Base-by-base conservation (phyloP, 495 filamentous ascomycete species). In the Aspergillus coremiiformis region DNA sequence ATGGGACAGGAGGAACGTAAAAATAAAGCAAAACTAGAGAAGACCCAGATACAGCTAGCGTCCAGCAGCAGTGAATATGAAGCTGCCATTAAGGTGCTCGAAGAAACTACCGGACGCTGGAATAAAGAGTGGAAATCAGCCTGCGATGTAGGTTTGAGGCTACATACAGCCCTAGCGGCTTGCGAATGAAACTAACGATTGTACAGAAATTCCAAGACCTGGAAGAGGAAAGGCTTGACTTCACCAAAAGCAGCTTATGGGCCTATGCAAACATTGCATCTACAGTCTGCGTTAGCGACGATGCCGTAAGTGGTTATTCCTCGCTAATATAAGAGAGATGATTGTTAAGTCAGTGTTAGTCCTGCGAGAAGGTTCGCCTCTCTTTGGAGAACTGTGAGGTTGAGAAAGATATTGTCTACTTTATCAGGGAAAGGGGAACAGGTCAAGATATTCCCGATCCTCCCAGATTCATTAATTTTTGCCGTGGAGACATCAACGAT, bases 1-100 rank as follows among this genome's bases (percentile, higher is more conserved):
- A 97, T 97, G 94, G 94, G 94, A 10, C 94, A 99, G 53, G 94
- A 99, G 58, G 94, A 99, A 69, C 79, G 92, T 32, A 97, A 96
- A 72, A 99, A 99, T 68, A 99, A 99, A 72, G 89, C 92, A 21
- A 96, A 93, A 68, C 81, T 99, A 42, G 94, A 99, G 67, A 99
- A 99, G 75, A 96, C 94, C 5, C 94, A 97, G 66, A 92, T 95
- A 57, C 91, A 93, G 58, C 74, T 97, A 23, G 89, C 92, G 0
- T 84, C 79, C 12, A 89, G 90, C 48, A 96, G 92, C 70, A 80
- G 81, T 37, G 94, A 99, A 54, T 99, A 99, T 63, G 91, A 99
- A 64, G 78, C 80, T 21, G 89, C 93, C 1, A 83, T 97, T 26
- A 96, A 96, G 62, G 76, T 83, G 0, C 79, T 99, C n/a, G 90